Evolutionary conservation across 305 asterid species (phyloP).

Genomic region (Fraxinus xanthoxyloides): DNA sequence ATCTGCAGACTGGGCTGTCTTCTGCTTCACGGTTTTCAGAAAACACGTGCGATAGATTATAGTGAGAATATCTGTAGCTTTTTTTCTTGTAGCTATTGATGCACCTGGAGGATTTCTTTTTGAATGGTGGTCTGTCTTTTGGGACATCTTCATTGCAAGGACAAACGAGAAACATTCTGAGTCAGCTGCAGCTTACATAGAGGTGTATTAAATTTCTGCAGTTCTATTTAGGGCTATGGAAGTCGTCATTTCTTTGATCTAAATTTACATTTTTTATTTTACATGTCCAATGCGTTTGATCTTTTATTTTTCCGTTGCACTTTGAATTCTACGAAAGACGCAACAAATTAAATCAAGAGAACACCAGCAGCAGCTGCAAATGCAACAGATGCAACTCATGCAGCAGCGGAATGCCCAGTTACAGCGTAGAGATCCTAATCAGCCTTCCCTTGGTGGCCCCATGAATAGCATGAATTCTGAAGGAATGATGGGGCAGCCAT

Average conservation of each 20-base stretch:
- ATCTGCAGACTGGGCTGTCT: neutral
- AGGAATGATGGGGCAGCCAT: conserved; percentile 95
- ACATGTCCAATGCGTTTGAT: neutral
- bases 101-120: conserved; percentile 99
- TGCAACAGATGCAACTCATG: conserved; percentile 94
- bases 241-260: neutral
- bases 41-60: neutral
- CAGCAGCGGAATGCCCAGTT: conserved; percentile 90
- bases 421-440: conserved; percentile 94
- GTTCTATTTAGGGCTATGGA: conserved; percentile 9
- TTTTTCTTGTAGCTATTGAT: conserved; percentile 71
- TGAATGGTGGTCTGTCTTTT: conserved; percentile 99
- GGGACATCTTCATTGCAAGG: conserved; percentile 98
- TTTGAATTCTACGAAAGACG: conserved; percentile 41
- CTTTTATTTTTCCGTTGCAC: neutral
- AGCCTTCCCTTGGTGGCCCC: conserved; percentile 82
- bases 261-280: neutral
- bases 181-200: conserved; percentile 96
- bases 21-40: neutral
- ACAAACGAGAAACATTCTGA: conserved; percentile 98
- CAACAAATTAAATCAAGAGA: conserved; percentile 93
- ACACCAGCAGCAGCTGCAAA: conserved; percentile 78
- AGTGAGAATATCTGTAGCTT: neutral
- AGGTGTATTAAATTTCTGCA: conserved; percentile 50
- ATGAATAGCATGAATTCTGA: conserved; percentile 72